Evolutionary conservation across 1,284 basidiomycete genomes (phyloP), one percentile per base, ranked within the genome.

Genomic region (Naganishia liquefaciens): DNA sequence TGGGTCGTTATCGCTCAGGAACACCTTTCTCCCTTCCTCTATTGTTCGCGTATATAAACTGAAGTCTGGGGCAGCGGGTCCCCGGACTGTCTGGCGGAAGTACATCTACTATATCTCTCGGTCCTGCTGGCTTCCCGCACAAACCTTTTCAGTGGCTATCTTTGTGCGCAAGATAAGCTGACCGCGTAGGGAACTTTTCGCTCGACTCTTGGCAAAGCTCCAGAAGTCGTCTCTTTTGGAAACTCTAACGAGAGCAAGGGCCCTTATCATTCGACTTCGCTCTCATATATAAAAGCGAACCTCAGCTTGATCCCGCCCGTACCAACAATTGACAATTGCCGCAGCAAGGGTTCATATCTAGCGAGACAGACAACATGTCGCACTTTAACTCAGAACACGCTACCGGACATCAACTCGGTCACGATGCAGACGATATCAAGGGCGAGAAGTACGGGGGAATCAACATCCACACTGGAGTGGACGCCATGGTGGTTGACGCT

Each of bases 381-480:
- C 25, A 40, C 46, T 27, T 37, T 23, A 19, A 60, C 46, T 46
- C 57, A 5, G 57, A 60, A 21, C 21, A 39, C 15, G 23, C 27
- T 13, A n/a, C 55, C n/a, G 57, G 33, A 13, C 46, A 60, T 25
- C 57, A 60, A 6, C 57, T 60, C 17, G 37, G 33, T 23, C 57
- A 50, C 44, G 46, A 60, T 27, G 49, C 57, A 5, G 57, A 60
- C 25, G 46, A 60, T 27, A 40, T 50, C 46, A 60, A 60, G 46
- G 57, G 57, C 13, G 57, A 60, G 27, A 60, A 60, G 47, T 50
- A 60, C 50, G 57, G 57, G 4, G 57, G 57, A 40, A 23, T 60
- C 57, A 60, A 60, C 57, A 27, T 50, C n/a, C 57, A 60, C 33
- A 40, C 28, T 23, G 46, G 57, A 0, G 19, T 27, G 5, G 57